Percentiles rank a stretch among this genome's conserved stretches.
Conservation (phyloP, 2,329 filamentous ascomycete genomes). For the Cladophialophora yegresii region DNA sequence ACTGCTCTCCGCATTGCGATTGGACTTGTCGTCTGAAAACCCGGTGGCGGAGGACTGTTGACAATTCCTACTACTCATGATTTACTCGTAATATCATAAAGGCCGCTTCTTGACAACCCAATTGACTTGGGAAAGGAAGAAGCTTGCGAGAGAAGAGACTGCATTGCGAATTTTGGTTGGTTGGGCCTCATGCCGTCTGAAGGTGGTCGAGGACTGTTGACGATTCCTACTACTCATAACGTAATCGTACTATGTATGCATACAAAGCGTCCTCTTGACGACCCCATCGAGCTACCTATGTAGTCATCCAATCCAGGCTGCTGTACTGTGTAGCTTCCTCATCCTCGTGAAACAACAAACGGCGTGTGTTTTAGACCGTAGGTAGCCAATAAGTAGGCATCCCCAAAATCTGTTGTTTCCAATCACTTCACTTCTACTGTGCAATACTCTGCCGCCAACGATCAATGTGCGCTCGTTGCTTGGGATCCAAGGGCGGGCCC, state of each 20-base stretch:
- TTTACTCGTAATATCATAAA: too few relatives aligned
- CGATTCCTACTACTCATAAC: slow-evolving; percentile 5
- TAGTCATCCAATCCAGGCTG: neutral
- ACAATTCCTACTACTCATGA: too few relatives aligned
- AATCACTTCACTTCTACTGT: slow-evolving; percentile 14
- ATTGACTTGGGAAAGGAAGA: too few relatives aligned
- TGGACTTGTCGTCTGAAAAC: too few relatives aligned
- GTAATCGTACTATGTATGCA: slow-evolving; percentile 20
- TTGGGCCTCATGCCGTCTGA: too few relatives aligned
- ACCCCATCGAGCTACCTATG: neutral
- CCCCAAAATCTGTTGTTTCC: neutral
- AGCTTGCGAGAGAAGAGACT: too few relatives aligned
- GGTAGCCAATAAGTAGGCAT: neutral
- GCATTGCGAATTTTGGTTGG: too few relatives aligned
- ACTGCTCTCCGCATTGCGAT: too few relatives aligned
- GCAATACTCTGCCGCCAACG: slow-evolving; percentile 53
- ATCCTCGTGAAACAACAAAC: neutral
- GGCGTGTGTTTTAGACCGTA: neutral
- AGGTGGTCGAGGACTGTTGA: neutral
- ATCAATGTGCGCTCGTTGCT: slow-evolving; percentile 60
- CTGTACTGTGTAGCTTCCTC: neutral
- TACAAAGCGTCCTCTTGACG: slow-evolving; percentile 13
- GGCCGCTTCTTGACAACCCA: too few relatives aligned
- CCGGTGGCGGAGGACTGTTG: too few relatives aligned
- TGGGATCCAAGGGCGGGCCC: slow-evolving; percentile 49